phyloP scores from a whole-genome alignment of 306 rosid genomes.

The Prunus mira region DNA sequence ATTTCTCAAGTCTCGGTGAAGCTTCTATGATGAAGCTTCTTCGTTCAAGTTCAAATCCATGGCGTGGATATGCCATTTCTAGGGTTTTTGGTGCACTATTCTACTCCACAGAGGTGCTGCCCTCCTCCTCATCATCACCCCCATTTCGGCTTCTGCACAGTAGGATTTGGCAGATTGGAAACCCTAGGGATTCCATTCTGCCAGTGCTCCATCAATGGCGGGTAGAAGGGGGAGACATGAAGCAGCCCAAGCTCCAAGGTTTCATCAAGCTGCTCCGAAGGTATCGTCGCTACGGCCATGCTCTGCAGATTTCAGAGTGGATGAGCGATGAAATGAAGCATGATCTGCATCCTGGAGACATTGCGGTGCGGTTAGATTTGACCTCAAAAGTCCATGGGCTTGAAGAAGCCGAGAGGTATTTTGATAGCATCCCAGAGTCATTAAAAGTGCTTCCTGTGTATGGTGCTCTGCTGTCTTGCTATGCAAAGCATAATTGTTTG shows the following conservation, averaged over 20 bases:
- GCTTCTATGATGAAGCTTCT: slow-evolving; percentile 19
- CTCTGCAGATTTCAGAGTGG: slow-evolving; percentile 50
- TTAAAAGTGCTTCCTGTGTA: slow-evolving; percentile 32
- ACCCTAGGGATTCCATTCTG: too few species aligned
- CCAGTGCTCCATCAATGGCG: too few species aligned
- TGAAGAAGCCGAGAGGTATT: slow-evolving; percentile 54
- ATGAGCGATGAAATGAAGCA: neutral
- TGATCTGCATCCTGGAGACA: neutral
- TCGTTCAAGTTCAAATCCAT: slow-evolving; percentile 33
- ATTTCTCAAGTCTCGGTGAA: too few species aligned
- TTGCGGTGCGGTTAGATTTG: slow-evolving; percentile 17
- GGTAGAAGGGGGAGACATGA: slow-evolving; percentile 33
- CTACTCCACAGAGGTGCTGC: slow-evolving; percentile 18
- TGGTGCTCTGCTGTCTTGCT: slow-evolving; percentile 51
- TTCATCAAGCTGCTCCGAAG: slow-evolving; percentile 39
- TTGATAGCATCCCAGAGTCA: slow-evolving; percentile 33
- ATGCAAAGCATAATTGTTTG: slow-evolving; percentile 41
- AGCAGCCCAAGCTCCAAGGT: slow-evolving; percentile 20
- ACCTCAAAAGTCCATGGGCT: slow-evolving; percentile 55
- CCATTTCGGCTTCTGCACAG: too few species aligned
- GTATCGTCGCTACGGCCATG: slow-evolving; percentile 48
- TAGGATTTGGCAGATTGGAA: too few species aligned
- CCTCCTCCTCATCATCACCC: neutral
- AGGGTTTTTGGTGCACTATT: slow-evolving; percentile 16
- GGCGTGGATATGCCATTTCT: slow-evolving; percentile 16